A percentile compares a stretch with the other conserved stretches of the same genome.
Evolutionary conservation across 805 yeast species (phyloP).

Genomic region (Torulaspora indica): DNA sequence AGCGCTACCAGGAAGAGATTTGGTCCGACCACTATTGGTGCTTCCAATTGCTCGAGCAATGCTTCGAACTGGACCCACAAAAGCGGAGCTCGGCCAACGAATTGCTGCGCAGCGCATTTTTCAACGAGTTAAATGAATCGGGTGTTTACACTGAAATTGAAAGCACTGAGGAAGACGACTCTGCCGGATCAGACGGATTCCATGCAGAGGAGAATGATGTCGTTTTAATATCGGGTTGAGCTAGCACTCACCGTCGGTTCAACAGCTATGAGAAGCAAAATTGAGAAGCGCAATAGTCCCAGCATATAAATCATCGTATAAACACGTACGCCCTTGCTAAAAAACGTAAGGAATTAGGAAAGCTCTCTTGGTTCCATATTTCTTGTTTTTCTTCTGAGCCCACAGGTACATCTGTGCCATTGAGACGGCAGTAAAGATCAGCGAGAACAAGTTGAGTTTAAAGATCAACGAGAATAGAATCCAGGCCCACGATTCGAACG

Average conservation of each 20-base stretch:
- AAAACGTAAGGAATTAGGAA: conserved; percentile 72
- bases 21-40: conserved; percentile 41
- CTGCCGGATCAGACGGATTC: conserved; percentile 16
- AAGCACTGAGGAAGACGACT: conserved; percentile 30
- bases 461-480: conserved; percentile 55
- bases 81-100: conserved; percentile 56
- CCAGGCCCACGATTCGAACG: conserved; percentile 82
- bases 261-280: background rate
- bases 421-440: conserved; percentile 66
- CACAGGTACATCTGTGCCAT: conserved; percentile 81
- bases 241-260: background rate
- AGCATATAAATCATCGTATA: background rate
- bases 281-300: background rate
- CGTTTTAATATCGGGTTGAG: conserved; percentile 21
- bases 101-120: conserved; percentile 55
- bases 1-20: conserved; percentile 33
- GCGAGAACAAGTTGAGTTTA: conserved; percentile 72
- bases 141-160: conserved; percentile 20
- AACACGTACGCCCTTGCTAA: conserved; percentile 29
- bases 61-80: conserved; percentile 54
- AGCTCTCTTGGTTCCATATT: conserved; percentile 75
- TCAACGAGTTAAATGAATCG: conserved; percentile 40
- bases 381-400: conserved; percentile 83
- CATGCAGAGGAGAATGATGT: conserved; percentile 27
- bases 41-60: conserved; percentile 51